Percentiles rank a stretch among this genome's conserved stretches.
phyloP scores from a whole-genome alignment of 768 basidiomycete species.

The Harrya chromipes region DNA sequence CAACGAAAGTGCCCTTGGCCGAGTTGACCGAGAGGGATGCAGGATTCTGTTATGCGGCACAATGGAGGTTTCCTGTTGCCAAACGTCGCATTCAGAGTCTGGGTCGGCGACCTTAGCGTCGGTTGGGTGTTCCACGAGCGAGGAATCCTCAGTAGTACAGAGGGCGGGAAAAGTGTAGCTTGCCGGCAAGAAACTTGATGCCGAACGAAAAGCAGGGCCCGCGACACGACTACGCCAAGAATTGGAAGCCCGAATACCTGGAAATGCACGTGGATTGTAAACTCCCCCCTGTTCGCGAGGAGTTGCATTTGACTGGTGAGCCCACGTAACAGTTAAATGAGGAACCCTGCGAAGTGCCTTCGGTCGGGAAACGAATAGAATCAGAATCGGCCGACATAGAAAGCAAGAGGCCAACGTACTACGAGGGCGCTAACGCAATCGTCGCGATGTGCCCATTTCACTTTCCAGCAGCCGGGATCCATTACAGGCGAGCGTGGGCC shows the following conservation, averaged over 20 bases:
- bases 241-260: constrained; percentile 5
- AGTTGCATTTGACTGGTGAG: constrained; percentile 52
- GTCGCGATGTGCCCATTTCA: constrained; percentile 77
- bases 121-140: neutral
- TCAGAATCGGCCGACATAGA: constrained; percentile 2
- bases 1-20: constrained; percentile 31
- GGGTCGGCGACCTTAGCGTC: neutral
- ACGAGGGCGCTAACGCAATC: constrained; percentile 71
- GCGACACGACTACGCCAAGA: constrained; percentile 20
- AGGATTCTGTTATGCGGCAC: constrained; percentile 1
- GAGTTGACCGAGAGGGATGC: constrained; percentile 11
- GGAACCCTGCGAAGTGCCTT: constrained; percentile 70
- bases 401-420: constrained; percentile 38
- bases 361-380: neutral
- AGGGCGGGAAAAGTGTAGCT: constrained; percentile 17
- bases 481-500: constrained; percentile 51
- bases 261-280: constrained; percentile 12
- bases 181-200: constrained; percentile 13
- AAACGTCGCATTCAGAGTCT: constrained; percentile 5
- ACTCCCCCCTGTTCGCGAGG: constrained; percentile 14
- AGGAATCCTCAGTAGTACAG: neutral
- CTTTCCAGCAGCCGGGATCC: constrained; percentile 65
- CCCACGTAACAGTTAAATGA: constrained; percentile 76
- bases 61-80: constrained; percentile 11
- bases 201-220: constrained; percentile 6